Evolutionary conservation across 768 basidiomycete species (phyloP), one percentile per base, ranked within the genome.

Genomic region (Auricularia auricula-judae): DNA sequence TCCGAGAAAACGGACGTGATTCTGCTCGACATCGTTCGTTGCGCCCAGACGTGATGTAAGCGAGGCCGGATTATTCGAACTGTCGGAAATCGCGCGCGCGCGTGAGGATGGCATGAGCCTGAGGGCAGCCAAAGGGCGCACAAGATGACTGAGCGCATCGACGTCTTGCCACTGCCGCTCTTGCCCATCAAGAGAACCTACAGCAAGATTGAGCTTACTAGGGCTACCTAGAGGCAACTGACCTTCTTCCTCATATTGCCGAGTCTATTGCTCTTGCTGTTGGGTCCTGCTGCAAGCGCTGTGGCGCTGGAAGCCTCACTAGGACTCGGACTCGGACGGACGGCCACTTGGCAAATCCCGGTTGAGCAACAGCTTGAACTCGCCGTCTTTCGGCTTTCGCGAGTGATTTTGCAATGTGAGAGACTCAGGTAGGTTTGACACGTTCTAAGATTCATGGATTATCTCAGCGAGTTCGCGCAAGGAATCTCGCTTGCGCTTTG

Each of bases 81-180:
- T 96, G 71, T n/a, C 47, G 44, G 59, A 67, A 29, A 29, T 29
- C 29, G 29, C 29, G 29, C 61, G 36, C 42, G 51, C 59, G 64
- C 53, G 54, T 44, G 61, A 62, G 56, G 66, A 63, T 56, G 62
- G 44, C 42, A 66, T 43, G n/a, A 61, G 61, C 60, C 36, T 58
- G 43, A 21, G 18, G 23, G n/a, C 3, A 36, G 23, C 39, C 14
- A 18, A 43, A 29, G 21, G 61, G 78, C 91, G 78, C 77, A 95
- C 93, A 99, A 99, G 72, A 99, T 98, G 75, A 99, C 88, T 34
- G 94, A 95, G 63, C 97, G 85, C 97, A 99, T 99, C 4, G 96
- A 98, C 11, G 96, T 98, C 80, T 92, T 93, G 64, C 90, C 90
- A 71, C 91, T 92, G 67, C 91, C 92, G 23, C 91, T 93, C 71